Percentiles rank a stretch among this genome's conserved stretches.
These are phyloP conservation scores for Acanthamoeba healyi DNA, from an alignment of 208 protist species.

Conservation along the genomic window DNA sequence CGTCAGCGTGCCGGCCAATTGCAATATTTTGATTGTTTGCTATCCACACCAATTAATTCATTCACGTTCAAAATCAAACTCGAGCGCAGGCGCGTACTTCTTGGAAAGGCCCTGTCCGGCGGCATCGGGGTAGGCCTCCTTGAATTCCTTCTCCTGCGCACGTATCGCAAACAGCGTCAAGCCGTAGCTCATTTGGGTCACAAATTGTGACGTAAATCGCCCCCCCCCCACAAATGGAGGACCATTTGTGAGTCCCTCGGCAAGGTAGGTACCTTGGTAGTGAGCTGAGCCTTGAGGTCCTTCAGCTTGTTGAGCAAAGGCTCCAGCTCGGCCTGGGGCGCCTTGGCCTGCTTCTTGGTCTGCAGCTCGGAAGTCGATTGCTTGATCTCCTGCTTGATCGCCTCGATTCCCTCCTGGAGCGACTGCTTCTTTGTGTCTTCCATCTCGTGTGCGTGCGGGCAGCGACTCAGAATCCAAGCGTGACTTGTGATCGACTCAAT, in stretches of 20 bases:
- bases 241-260: neutral
- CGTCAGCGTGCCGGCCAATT: neutral
- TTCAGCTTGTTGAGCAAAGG: conserved; percentile 5
- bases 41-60: too few relatives aligned
- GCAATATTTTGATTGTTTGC: neutral
- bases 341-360: conserved; percentile 66
- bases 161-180: neutral
- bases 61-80: neutral
- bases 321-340: neutral
- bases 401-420: conserved; percentile 2
- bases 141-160: conserved; percentile 63
- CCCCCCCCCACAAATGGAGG: too few relatives aligned
- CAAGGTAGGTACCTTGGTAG: neutral
- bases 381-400: conserved; percentile 45
- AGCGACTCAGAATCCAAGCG: neutral
- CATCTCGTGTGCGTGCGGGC: neutral
- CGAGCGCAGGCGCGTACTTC: neutral
- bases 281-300: neutral
- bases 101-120: conserved; percentile 45
- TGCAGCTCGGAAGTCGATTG: conserved; percentile 14
- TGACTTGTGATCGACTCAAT: neutral
- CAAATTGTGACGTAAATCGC: neutral
- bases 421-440: conserved; percentile 10
- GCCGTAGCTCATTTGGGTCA: too few relatives aligned
- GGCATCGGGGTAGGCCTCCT: conserved; percentile 23